Evolutionary conservation across 1,139 yeast genomes (phyloP), one percentile per base, ranked within the genome.

Genomic region (Nadsonia commutata): DNA sequence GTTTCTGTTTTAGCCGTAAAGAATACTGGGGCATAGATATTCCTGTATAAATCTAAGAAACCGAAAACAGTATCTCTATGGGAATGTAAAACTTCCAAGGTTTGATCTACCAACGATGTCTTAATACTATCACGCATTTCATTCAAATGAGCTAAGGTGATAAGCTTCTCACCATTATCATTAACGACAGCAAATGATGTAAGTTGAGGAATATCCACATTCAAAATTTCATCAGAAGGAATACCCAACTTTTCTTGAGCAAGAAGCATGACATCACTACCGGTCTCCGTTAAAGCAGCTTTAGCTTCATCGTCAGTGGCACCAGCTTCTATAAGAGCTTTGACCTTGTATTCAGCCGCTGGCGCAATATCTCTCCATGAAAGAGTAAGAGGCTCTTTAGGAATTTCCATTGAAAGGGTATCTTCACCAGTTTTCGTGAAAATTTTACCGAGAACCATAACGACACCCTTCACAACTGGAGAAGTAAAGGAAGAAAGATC

Each of bases 271-370:
- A 52, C 48, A 37, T 56, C 55, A 7, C 36, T 36, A n/a, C n/a
- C n/a, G 13, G 42, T 20, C 5, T 46, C 46, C 4, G 39, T 20
- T 42, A 56, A 44, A 2, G 50, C 51, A n/a, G 42, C 67, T 3
- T 62, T 52, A 0, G 77, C 76, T 22, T 63, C 64, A 0, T 56
- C 52, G 16, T 62, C 66, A 1, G 65, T 39, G 42, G 75, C 51
- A 1, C 81, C 82, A n/a, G 68, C 52, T 1, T 59, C 56, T 8
- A 58, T 56, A 41, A 79, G 59, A 48, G 71, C 74, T 4, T 68
- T 65, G 7, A 72, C 58, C 50, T 74, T 72, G 8, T 65, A 65
- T n/a, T 65, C 63, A 0, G 82, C 71, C 9, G 79, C 78, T 3
- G 68, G 58, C 2, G 76, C 74, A 38, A 68, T 66, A 37, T 63